Base-by-base conservation (phyloP, 805 yeast species). In the Lipomyces mesembrius region DNA sequence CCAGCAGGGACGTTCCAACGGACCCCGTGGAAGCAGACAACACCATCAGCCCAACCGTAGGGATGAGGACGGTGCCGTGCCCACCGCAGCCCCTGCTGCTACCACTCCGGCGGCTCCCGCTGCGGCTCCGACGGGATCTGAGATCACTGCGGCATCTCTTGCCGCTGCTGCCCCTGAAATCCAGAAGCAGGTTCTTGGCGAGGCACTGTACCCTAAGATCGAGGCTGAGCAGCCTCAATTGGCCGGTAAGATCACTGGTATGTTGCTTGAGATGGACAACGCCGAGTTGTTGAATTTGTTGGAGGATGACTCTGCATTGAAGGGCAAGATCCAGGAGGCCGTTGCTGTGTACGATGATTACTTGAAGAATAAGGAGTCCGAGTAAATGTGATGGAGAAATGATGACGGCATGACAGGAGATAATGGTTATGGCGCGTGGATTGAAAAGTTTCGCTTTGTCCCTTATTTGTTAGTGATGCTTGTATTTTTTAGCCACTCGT, bases 161-260 rank as follows among this genome's bases (percentile, higher is more conserved):
- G 90, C 90, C 75, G 87, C 87, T 73, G 81, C 74, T 59, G 77
- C 78, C 34, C 95, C 91, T 79, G 91, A 87, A 77, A 95, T 89
- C 78, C 97, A 92, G 85, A 94, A 94, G 91, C 94, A 96, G 87
- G 86, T 92, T 78, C 87, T 95, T 79, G 99, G 99, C 83, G 98
- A 95, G 86, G 96, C 92, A 79, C 85, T 95, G 78, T 95, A 94
- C 86, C 92, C 96, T 78, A 91, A 88, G 86, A 90, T 95, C 77
- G 88, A 89, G 73, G 87, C 92, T 73, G 87, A 88, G 75, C 96
- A 92, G 78, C 90, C 89, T 67, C 97, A 92, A 82, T 92, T 97
- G 77, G 98, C 98, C 74, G 97, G 97, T 83, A 94, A 93, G 85
- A 91, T 95, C 79, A 95, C 99, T 73, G 98, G 98, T 84, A 95